Evolutionary conservation across 2,329 filamentous ascomycete species (phyloP).

Genomic region (Ramularia collo-cygni): DNA sequence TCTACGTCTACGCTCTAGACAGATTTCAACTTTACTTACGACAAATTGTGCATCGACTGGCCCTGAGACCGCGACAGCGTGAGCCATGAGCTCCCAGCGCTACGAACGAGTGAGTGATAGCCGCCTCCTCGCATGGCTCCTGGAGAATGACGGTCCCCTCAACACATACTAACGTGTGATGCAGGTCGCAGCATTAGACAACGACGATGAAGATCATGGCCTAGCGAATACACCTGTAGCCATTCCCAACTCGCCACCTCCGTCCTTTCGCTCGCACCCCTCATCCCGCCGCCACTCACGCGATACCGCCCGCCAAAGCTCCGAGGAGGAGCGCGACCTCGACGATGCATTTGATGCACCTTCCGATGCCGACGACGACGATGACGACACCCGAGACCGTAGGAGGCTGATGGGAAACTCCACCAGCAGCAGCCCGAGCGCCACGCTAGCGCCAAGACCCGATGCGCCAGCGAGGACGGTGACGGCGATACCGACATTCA

Average conservation of each 20-base stretch:
- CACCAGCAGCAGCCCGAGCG: conserved; percentile 11
- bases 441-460: conserved; percentile 18
- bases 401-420: conserved; percentile 62
- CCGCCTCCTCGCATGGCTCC: conserved; percentile 12
- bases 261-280: conserved; percentile 81
- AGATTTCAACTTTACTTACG: too few species aligned
- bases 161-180: background rate
- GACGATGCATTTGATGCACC: conserved; percentile 78
- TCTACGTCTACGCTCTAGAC: too few species aligned
- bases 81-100: conserved; percentile 41
- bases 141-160: background rate
- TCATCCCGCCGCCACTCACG: conserved; percentile 58
- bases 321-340: conserved; percentile 68
- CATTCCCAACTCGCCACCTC: conserved; percentile 48
- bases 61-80: conserved; percentile 1
- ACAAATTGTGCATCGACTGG: conserved; percentile 1
- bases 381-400: conserved; percentile 71
- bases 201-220: conserved; percentile 37
- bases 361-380: conserved; percentile 59
- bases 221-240: conserved; percentile 29
- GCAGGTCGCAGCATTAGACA: conserved; percentile 36
- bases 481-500: conserved; percentile 50
- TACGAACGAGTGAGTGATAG: conserved; percentile 41
- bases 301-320: conserved; percentile 44
- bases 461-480: conserved; percentile 41